Conservation (phyloP, 371 early-diverging fungal species). For the Choanephora cucurbitarum region DNA sequence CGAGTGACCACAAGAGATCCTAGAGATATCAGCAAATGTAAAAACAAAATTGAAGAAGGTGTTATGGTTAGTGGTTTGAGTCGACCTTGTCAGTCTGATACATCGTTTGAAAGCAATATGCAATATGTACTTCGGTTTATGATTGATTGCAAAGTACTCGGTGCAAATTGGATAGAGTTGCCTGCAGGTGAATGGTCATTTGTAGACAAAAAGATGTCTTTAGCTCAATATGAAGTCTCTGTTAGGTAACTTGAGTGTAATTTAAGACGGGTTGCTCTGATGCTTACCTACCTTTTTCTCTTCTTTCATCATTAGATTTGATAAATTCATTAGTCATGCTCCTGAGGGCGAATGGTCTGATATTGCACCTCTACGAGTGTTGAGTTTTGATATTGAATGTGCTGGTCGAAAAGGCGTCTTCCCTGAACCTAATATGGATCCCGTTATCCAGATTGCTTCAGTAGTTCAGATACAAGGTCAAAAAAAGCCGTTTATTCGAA, state of each 20-base stretch:
- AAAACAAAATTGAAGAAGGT: constrained; percentile 56
- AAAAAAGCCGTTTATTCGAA: constrained; percentile 83
- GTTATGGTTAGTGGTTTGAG: constrained; percentile 52
- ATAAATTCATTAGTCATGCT: constrained; percentile 81
- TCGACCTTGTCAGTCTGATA: constrained; percentile 44
- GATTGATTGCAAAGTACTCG: constrained; percentile 91
- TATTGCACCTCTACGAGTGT: constrained; percentile 94
- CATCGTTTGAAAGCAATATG: constrained; percentile 93
- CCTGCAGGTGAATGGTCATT: constrained; percentile 71
- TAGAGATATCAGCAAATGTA: constrained; percentile 44
- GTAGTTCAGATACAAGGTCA: constrained; percentile 93
- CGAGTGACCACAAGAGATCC: constrained; percentile 70
- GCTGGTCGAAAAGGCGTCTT: constrained; percentile 97
- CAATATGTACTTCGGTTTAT: constrained; percentile 94
- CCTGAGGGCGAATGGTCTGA: constrained; percentile 93
- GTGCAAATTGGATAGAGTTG: constrained; percentile 94
- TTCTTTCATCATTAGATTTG: constrained; percentile 62
- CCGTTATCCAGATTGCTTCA: constrained; percentile 99
- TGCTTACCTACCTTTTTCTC: too few relatives aligned
- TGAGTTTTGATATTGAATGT: constrained; percentile 99
- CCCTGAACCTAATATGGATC: constrained; percentile 93
- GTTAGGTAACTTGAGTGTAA: too few relatives aligned
- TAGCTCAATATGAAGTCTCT: constrained; percentile 86
- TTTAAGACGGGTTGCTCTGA: too few relatives aligned
- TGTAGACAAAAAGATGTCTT: constrained; percentile 49